Conservation (phyloP, 192 early-diverging fungal genomes). For the Dispira simplex region DNA sequence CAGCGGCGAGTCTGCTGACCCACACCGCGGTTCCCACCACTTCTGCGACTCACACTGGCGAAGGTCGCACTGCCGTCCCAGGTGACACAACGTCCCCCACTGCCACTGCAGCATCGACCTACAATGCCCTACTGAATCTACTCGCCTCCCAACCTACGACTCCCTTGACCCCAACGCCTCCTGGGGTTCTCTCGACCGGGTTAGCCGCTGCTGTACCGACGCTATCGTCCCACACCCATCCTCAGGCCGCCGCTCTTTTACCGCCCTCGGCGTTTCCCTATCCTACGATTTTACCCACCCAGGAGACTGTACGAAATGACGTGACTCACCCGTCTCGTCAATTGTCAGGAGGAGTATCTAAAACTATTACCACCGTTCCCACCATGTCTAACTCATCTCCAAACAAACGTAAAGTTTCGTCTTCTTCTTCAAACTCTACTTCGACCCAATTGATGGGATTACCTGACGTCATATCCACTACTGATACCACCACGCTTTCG, state of each 20-base stretch:
- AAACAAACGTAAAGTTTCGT: too few relatives aligned
- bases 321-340: too few relatives aligned
- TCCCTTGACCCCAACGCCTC: constrained; percentile 14
- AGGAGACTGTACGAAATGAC: too few relatives aligned
- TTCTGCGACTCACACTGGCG: background rate
- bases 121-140: constrained; percentile 14
- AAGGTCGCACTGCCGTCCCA: background rate
- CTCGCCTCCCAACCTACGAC: constrained; percentile 22
- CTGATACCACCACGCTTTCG: too few relatives aligned
- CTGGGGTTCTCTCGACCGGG: background rate
- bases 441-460: too few relatives aligned
- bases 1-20: background rate
- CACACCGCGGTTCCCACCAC: background rate
- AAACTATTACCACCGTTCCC: too few relatives aligned
- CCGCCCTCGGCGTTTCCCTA: background rate
- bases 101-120: background rate
- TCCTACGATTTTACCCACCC: background rate
- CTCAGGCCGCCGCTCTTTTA: background rate
- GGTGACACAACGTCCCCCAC: background rate
- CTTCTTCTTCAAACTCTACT: too few relatives aligned
- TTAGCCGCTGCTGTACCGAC: too few relatives aligned
- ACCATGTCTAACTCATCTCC: too few relatives aligned
- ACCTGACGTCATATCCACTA: too few relatives aligned
- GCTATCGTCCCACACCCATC: too few relatives aligned
- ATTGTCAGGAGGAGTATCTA: too few relatives aligned